phyloP scores from a whole-genome alignment of 2,329 filamentous ascomycete species.

The Aspergillus sp. region DNA sequence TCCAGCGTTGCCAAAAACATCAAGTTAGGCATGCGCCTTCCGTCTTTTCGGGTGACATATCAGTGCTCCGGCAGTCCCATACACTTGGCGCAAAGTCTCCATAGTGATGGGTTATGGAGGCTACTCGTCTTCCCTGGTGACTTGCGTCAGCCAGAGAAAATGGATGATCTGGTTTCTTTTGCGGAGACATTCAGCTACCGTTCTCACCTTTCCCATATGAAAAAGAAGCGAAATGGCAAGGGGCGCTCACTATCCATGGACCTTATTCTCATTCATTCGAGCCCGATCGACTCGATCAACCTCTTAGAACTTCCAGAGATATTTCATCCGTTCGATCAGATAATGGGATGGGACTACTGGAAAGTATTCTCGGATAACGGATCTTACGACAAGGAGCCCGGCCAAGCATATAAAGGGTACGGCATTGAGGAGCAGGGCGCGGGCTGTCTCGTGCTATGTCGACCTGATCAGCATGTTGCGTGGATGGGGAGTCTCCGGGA shows the following conservation, averaged over 20 bases:
- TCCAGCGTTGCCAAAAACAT: constrained; percentile 5
- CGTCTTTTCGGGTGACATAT: constrained; percentile 6
- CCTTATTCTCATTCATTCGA: constrained; percentile 14
- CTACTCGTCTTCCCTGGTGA: constrained; percentile 21
- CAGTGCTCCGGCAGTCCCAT: constrained; percentile 11
- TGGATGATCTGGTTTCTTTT: constrained; percentile 6
- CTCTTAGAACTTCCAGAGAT: constrained; percentile 14
- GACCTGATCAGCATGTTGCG: constrained; percentile 24
- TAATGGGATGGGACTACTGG: constrained; percentile 17
- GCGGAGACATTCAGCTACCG: constrained; percentile 1
- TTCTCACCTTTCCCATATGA: neutral
- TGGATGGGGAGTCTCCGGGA: constrained; percentile 15
- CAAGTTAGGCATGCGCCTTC: constrained; percentile 15
- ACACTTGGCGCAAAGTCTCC: constrained; percentile 8
- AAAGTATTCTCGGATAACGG: constrained; percentile 16
- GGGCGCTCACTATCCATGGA: neutral
- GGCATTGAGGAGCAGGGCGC: constrained; percentile 10
- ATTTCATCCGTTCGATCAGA: constrained; percentile 16
- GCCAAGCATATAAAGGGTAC: constrained; percentile 10
- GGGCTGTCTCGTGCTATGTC: constrained; percentile 17
- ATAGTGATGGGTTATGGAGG: constrained; percentile 18
- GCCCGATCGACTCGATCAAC: constrained; percentile 1
- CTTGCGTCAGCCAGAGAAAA: neutral
- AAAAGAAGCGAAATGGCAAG: neutral
- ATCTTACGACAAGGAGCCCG: neutral